Evolutionary conservation across 2,329 filamentous ascomycete species (phyloP).

Genomic region (Kalmusia sp.): DNA sequence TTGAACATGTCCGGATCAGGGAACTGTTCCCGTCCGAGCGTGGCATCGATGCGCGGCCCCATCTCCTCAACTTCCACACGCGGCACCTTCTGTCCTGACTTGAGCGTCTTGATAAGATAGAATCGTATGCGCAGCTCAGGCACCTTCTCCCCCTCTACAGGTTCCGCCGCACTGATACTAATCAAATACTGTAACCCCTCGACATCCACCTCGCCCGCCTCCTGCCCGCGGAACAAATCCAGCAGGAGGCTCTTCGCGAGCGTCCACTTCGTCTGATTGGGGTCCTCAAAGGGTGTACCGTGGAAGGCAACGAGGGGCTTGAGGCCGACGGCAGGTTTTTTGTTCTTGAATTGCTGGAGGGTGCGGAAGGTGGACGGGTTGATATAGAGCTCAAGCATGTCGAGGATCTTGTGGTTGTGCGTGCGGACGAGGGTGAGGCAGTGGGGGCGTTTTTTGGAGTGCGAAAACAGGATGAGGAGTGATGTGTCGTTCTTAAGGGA

Average conservation of each 20-base stretch:
- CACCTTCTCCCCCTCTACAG: slow-evolving; percentile 51
- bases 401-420: slow-evolving; percentile 85
- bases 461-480: slow-evolving; percentile 81
- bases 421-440: slow-evolving; percentile 82
- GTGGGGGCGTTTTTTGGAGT: slow-evolving; percentile 95
- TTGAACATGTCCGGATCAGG: slow-evolving; percentile 82
- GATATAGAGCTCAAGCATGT: slow-evolving; percentile 92
- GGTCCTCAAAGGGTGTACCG: slow-evolving; percentile 85
- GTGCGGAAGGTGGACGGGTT: slow-evolving; percentile 75
- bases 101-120: slow-evolving; percentile 86
- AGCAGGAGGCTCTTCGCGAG: slow-evolving; percentile 85
- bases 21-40: slow-evolving; percentile 79
- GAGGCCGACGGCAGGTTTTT: slow-evolving; percentile 73
- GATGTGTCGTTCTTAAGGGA: slow-evolving; percentile 94
- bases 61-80: slow-evolving; percentile 95
- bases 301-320: slow-evolving; percentile 93
- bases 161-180: slow-evolving; percentile 74
- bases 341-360: slow-evolving; percentile 75
- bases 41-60: slow-evolving; percentile 91
- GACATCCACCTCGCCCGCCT: slow-evolving; percentile 84
- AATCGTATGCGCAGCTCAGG: slow-evolving; percentile 71
- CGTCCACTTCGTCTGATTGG: slow-evolving; percentile 79
- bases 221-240: slow-evolving; percentile 89
- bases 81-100: slow-evolving; percentile 84
- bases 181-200: slow-evolving; percentile 93